phyloP scores from a whole-genome alignment of 352 stramenopile genomes.

The Globisporangium parvum region DNA sequence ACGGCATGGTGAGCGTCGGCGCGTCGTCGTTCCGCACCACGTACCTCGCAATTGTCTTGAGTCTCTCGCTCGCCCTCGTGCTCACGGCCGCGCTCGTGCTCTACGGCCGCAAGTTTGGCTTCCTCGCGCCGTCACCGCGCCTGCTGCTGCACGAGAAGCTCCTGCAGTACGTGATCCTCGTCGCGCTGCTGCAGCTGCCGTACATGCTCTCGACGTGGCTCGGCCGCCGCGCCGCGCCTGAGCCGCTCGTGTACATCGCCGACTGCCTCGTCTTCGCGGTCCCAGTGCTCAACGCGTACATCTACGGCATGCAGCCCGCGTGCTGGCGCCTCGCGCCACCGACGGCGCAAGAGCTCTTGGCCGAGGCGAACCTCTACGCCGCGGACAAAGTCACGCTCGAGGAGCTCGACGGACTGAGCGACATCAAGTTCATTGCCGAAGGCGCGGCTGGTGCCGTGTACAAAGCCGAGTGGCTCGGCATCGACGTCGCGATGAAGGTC shows the following conservation, averaged over 20 bases:
- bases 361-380: slow-evolving; percentile 10
- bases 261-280: slow-evolving; percentile 53
- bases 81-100: slow-evolving; percentile 23
- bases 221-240: slow-evolving; percentile 15
- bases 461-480: slow-evolving; percentile 70
- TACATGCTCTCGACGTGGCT: slow-evolving; percentile 32
- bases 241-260: slow-evolving; percentile 27
- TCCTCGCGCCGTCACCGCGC: slow-evolving; percentile 34
- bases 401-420: slow-evolving; percentile 19
- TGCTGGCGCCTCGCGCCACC: slow-evolving; percentile 26
- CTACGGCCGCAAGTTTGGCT: slow-evolving; percentile 33
- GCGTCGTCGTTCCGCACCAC: not conserved
- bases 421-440: slow-evolving; percentile 40
- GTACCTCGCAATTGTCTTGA: slow-evolving; percentile 25
- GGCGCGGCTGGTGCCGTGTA: slow-evolving; percentile 54
- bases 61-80: slow-evolving; percentile 33
- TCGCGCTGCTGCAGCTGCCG: slow-evolving; percentile 42
- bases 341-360: slow-evolving; percentile 9
- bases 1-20: slow-evolving; percentile 36
- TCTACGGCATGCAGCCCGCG: slow-evolving; percentile 52
- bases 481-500: slow-evolving; percentile 69
- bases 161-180: slow-evolving; percentile 19
- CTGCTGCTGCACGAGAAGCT: slow-evolving; percentile 32
- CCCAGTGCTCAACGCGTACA: slow-evolving; percentile 49
- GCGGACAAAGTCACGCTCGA: slow-evolving; percentile 17